Evolutionary conservation across 2,329 filamentous ascomycete genomes (phyloP).

Genomic region (Stromatinia cepivora): DNA sequence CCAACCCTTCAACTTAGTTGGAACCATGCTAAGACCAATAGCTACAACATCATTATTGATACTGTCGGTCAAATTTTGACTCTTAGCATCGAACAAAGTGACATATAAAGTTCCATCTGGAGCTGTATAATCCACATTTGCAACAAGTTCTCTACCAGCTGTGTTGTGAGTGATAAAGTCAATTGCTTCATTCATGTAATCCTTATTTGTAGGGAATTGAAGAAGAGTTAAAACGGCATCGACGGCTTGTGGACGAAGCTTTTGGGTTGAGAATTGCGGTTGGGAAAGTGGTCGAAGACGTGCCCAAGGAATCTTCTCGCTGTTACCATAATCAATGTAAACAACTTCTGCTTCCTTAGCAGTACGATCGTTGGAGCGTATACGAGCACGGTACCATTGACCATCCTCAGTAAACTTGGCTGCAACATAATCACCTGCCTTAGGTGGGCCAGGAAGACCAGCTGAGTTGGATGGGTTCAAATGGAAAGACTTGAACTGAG

Average conservation of each 20-base stretch:
- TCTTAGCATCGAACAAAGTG: conserved; percentile 80
- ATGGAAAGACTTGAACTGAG: conserved; percentile 87
- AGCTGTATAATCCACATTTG: conserved; percentile 84
- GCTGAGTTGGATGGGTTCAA: conserved; percentile 77
- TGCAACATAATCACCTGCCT: conserved; percentile 87
- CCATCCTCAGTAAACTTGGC: conserved; percentile 87
- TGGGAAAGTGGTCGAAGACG: conserved; percentile 78
- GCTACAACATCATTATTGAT: conserved; percentile 85
- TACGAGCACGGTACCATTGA: conserved; percentile 90
- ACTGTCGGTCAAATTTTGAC: conserved; percentile 68
- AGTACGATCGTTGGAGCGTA: conserved; percentile 89
- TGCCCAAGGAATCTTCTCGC: conserved; percentile 82
- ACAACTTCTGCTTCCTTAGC: conserved; percentile 86
- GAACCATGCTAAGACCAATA: conserved; percentile 86
- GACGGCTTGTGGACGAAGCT: conserved; percentile 81
- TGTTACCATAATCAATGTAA: conserved; percentile 97
- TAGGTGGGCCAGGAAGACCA: conserved; percentile 72
- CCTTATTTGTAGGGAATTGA: conserved; percentile 77
- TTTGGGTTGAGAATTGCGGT: conserved; percentile 74
- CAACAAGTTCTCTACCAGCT: conserved; percentile 76
- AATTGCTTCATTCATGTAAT: conserved; percentile 83
- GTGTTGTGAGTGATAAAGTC: conserved; percentile 73
- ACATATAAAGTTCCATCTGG: conserved; percentile 82
- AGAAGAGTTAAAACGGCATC: conserved; percentile 87
- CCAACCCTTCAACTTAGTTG: conserved; percentile 87